These are phyloP conservation scores for Eucalyptus sp. DNA, from an alignment of 345 rosid genomes.

Conservation along the genomic window DNA sequence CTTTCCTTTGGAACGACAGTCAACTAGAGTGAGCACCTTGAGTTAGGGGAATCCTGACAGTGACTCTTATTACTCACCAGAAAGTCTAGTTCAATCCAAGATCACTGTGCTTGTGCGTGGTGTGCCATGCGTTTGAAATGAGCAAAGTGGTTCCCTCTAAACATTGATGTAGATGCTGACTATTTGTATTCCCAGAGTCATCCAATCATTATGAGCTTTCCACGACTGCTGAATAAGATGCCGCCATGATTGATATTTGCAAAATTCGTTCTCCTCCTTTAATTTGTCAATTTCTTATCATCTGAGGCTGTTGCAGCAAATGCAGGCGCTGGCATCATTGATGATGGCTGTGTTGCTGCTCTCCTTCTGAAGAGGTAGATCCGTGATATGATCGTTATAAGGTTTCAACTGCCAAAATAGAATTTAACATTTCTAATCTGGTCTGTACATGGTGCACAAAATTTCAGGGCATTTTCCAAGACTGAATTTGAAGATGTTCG, in stretches of 20 bases:
- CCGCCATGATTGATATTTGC: not conserved
- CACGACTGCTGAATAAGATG: not conserved
- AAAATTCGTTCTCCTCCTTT: not conserved
- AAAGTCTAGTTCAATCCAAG: not conserved
- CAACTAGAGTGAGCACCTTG: not conserved
- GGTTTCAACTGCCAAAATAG: not conserved
- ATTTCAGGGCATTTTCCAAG: slow-evolving; percentile 58
- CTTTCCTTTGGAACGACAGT: not conserved
- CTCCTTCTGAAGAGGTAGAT: slow-evolving; percentile 65
- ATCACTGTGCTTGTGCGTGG: not conserved
- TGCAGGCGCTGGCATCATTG: slow-evolving; percentile 22
- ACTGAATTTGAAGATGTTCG: slow-evolving; percentile 74
- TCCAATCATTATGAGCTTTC: not conserved
- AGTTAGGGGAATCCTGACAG: not conserved
- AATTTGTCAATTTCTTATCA: not conserved
- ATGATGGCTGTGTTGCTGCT: slow-evolving; percentile 41
- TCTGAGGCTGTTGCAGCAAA: not conserved
- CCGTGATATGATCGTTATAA: not conserved
- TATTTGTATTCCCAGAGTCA: not conserved
- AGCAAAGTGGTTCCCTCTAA: not conserved
- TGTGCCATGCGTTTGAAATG: not conserved
- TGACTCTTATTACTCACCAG: not conserved
- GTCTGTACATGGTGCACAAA: not conserved
- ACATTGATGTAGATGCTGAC: not conserved
- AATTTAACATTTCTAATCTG: not conserved